Conservation (phyloP, 164 flowering plant species). For the Magnolia kwangsiensis region DNA sequence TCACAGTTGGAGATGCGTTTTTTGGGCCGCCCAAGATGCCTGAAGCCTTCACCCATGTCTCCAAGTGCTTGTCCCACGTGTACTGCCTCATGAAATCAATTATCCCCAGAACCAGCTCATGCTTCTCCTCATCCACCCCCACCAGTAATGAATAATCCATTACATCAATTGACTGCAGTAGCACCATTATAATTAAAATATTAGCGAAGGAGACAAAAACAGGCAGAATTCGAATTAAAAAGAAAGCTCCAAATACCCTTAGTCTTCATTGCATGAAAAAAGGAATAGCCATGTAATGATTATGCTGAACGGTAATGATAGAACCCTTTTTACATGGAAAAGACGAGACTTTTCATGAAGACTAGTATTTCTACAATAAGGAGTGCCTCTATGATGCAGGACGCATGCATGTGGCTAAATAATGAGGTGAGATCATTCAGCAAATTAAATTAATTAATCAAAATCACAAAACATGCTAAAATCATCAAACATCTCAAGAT, state of each 20-base stretch:
- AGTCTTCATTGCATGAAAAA: neutral
- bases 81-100: conserved; percentile 99
- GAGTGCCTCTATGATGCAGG: too few species aligned
- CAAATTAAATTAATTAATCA: too few species aligned
- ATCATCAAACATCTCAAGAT: too few species aligned
- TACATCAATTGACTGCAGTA: conserved; percentile 78
- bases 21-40: conserved; percentile 93
- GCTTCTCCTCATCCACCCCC: conserved; percentile 90
- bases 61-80: conserved; percentile 98
- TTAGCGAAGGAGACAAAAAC: neutral
- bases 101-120: conserved; percentile 88
- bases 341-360: neutral
- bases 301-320: neutral
- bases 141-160: conserved; percentile 97
- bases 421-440: too few species aligned
- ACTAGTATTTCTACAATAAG: too few species aligned
- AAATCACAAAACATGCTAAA: too few species aligned
- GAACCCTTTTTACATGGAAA: neutral
- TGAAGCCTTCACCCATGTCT: conserved; percentile 96
- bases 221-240: neutral
- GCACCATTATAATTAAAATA: neutral
- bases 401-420: too few species aligned
- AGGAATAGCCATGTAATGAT: neutral
- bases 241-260: too few species aligned
- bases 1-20: conserved; percentile 85